Conservation (phyloP, 805 yeast species). For the Ogataea angusta region DNA sequence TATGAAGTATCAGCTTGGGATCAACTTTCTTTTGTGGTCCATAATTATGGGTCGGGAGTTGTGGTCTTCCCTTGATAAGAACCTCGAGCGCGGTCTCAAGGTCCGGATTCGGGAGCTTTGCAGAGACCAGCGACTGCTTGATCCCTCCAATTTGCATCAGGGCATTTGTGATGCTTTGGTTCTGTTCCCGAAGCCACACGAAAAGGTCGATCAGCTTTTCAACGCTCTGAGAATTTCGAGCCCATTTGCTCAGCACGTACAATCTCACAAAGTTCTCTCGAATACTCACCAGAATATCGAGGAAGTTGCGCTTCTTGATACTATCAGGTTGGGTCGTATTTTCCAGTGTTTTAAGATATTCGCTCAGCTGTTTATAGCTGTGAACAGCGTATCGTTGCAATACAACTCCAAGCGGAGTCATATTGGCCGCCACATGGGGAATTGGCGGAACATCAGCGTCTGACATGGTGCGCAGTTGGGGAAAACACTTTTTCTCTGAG, state of each 20-base stretch:
- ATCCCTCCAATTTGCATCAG: conserved; percentile 66
- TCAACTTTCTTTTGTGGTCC: conserved; percentile 48
- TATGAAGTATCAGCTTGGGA: conserved; percentile 53
- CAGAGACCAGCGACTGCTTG: conserved; percentile 72
- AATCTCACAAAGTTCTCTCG: conserved; percentile 83
- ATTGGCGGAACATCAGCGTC: conserved; percentile 31
- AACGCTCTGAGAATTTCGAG: conserved; percentile 66
- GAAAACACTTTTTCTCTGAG: background rate
- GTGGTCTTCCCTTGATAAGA: conserved; percentile 72
- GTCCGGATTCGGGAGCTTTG: conserved; percentile 92
- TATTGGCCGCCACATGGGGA: conserved; percentile 72
- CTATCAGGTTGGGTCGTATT: conserved; percentile 51
- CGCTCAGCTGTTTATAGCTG: conserved; percentile 60
- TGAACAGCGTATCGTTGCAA: conserved; percentile 57
- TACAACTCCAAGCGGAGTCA: conserved; percentile 60
- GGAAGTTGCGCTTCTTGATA: conserved; percentile 61
- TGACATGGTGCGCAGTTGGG: conserved; percentile 5
- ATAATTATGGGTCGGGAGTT: conserved; percentile 60
- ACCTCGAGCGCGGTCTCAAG: conserved; percentile 85
- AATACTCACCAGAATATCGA: conserved; percentile 64
- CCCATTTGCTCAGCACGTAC: conserved; percentile 89
- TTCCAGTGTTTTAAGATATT: conserved; percentile 58
- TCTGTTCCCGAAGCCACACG: conserved; percentile 82
- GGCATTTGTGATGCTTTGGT: conserved; percentile 59
- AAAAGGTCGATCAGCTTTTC: conserved; percentile 78